A percentile compares a stretch with the other conserved stretches of the same genome.
Conservation (phyloP, 2,329 filamentous ascomycete species). For the Colletotrichum spinosum region DNA sequence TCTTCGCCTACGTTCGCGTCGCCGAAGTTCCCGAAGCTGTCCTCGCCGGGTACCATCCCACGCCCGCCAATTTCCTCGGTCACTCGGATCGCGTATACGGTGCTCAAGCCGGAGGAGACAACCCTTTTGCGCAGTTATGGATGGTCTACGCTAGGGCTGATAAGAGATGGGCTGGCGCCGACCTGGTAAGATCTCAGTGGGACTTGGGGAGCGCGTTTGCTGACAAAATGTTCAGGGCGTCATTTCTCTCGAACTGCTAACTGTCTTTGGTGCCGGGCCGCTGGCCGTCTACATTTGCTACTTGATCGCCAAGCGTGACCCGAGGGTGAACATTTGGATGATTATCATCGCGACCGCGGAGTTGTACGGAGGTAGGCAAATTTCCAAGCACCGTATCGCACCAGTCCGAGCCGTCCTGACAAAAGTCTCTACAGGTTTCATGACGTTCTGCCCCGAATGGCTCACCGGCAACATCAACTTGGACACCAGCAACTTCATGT, state of each 20-base stretch:
- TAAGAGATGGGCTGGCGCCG: conserved; percentile 71
- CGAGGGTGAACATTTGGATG: conserved; percentile 70
- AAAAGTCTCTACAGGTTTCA: conserved; percentile 63
- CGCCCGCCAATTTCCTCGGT: conserved; percentile 65
- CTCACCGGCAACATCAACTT: conserved; percentile 71
- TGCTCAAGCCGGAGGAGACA: conserved; percentile 65
- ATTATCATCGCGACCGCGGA: conserved; percentile 74
- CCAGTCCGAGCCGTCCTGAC: too few species aligned
- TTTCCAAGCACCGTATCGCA: conserved; percentile 8
- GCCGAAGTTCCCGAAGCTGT: conserved; percentile 48
- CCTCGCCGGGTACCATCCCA: conserved; percentile 55
- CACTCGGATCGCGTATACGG: conserved; percentile 64
- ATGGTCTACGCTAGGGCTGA: conserved; percentile 77
- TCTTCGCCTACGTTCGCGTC: conserved; percentile 71
- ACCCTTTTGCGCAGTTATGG: conserved; percentile 71
- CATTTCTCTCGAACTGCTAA: conserved; percentile 73
- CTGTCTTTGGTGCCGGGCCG: conserved; percentile 71
- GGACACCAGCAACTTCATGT: conserved; percentile 75
- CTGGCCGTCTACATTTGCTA: conserved; percentile 71
- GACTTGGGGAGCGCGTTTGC: background rate
- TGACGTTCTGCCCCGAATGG: conserved; percentile 80
- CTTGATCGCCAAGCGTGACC: conserved; percentile 66
- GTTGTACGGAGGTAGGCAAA: conserved; percentile 72
- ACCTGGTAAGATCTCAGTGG: conserved; percentile 58
- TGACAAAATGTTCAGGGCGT: conserved; percentile 56